Base-by-base conservation (phyloP, 176 grass and related monocot genomes). In the Triticum aestivum region DNA sequence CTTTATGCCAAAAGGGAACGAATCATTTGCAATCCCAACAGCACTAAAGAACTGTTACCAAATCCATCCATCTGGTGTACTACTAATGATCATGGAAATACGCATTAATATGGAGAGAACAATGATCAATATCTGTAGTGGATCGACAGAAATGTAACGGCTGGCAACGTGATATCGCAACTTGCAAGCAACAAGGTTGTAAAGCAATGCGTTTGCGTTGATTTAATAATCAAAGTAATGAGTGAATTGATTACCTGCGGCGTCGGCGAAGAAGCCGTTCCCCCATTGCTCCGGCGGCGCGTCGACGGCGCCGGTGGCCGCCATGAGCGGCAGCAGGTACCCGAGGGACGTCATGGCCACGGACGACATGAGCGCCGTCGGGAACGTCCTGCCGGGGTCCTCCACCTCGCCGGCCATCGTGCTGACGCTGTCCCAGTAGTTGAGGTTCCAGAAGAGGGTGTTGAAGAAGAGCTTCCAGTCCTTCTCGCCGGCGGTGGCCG, bases 361-460 rank as follows among this genome's bases (percentile, higher is more conserved):
- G 12, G 94, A 73, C 37, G 77, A 84, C 3, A 91, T 37, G 49
- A 97, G 91, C 29, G 94, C 94, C 29, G 27, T 49, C 4, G 51
- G 51, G 51, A 54, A 54, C 15, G 51, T 54, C 51, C 15, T 54
- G 15, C 51, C 51, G 51, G 51, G 51, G 15, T 54, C 7, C 51
- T 54, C 51, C 51, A 54, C 51, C 51, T 54, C 51, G 51, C 51
- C 51, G 51, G 51, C 51, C 51, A 54, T 54, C 5, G 51, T 54
- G 51, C 51, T 54, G 0, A 54, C 51, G 15, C 87, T 93, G 85
- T 97, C 94, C 94, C 94, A 97, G 62, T 84, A 91, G 56, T 97
- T 94, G 15, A 97, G 84, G 67, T 97, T 94, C 94, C 94, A 94
- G 81, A 94, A 97, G 18, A 97, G 65, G 0, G 94, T 97, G 51